phyloP scores from a whole-genome alignment of 2,329 filamentous ascomycete genomes.

The Alternaria brassicicola region DNA sequence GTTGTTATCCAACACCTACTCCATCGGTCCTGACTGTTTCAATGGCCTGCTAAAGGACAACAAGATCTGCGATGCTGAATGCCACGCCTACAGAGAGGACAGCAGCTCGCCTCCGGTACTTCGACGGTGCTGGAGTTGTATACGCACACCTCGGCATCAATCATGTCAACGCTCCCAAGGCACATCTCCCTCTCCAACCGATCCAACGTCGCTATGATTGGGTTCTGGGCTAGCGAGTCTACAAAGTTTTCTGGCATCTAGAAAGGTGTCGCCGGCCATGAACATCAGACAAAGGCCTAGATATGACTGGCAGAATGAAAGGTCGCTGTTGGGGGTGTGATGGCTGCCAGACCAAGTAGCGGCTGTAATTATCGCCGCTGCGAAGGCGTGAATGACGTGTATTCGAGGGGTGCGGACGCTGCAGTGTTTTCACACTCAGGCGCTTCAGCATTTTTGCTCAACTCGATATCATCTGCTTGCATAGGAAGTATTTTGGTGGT shows the following conservation, averaged over 20 bases:
- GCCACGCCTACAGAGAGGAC: constrained; percentile 50
- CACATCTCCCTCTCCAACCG: constrained; percentile 52
- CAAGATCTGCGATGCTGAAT: constrained; percentile 56
- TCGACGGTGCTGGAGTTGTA: constrained; percentile 60
- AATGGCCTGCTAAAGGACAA: constrained; percentile 58
- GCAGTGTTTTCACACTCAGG: neutral
- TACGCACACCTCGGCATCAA: constrained; percentile 58
- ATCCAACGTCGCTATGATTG: constrained; percentile 60
- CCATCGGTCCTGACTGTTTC: constrained; percentile 54
- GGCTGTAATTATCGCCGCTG: neutral
- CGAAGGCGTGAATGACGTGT: neutral
- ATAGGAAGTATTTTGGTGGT: neutral
- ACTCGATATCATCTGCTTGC: neutral
- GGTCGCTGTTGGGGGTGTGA: neutral
- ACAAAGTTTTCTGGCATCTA: constrained; percentile 66
- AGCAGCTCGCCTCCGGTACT: constrained; percentile 61
- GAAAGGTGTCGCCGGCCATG: constrained; percentile 46
- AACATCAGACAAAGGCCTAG: neutral
- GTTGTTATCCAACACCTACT: constrained; percentile 1
- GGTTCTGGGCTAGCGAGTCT: constrained; percentile 64
- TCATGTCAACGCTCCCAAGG: constrained; percentile 62
- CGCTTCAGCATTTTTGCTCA: neutral
- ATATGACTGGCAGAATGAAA: neutral
- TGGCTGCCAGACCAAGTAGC: neutral
- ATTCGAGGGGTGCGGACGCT: neutral